Base-by-base conservation (phyloP, 2,329 filamentous ascomycete genomes). In the Penicillium oxalicum region DNA sequence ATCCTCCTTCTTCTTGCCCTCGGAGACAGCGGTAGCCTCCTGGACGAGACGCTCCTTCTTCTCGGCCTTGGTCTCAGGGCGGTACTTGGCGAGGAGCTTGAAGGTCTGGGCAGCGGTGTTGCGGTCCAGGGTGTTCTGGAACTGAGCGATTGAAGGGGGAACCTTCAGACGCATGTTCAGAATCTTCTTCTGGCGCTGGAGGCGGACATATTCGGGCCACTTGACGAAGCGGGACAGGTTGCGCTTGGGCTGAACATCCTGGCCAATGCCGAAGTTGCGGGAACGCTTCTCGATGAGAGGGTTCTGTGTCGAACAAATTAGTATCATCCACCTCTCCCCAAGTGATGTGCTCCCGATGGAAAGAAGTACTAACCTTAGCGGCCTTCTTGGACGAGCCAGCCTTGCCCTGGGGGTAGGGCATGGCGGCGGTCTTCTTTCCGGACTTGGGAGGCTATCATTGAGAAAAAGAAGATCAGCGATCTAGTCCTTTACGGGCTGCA, bases 1-100 rank as follows among this genome's bases (percentile, higher is more conserved):
- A 69, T 95, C 91, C 83, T 98, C 94, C 88, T 97, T 97, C 88
- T 97, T 98, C 88, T 97, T 96, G 76, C 94, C 93, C 77, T 97
- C 91, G 74, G 90, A 85, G 74, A 98, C 84, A 69, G 93, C 94
- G 67, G 91, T 95, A 60, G 94, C 93, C 84, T 98, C 93, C 83
- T 95, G 90, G 74, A 88, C 84, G 61, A 98, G 82, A 78, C 93
- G 90, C 82, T 98, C 94, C 86, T 97, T 98, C 89, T 98, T 98
- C 86, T 97, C 91, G 67, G 81, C 79, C 86, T 96, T 97, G 76
- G 88, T 94, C 84, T 98, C 93, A 63, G 93, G 93, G 68, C 91
- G 90, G 87, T 98, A 98, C 84, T 98, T 98, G 88, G 95, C 95
- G 72, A 98, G 88, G 72, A 98, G 86, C 84, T 97, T 97, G 83